Conservation (phyloP, 2,329 filamentous ascomycete genomes). For the Colletotrichum destructivum region DNA sequence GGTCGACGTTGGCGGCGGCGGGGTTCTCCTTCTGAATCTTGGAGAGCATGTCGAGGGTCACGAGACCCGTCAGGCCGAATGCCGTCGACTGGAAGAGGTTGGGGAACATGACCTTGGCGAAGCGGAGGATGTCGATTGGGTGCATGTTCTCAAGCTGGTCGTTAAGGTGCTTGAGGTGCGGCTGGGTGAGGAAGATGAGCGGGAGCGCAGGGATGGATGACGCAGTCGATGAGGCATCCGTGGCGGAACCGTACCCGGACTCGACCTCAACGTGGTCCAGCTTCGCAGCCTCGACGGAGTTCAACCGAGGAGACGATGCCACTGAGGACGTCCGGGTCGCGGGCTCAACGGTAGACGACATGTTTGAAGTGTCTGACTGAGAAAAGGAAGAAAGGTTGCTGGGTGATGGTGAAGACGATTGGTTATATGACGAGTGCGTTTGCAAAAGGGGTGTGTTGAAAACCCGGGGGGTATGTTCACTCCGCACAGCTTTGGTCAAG, state of each 20-base stretch:
- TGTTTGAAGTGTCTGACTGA: conserved; percentile 51
- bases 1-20: conserved; percentile 71
- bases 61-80: conserved; percentile 85
- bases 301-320: conserved; percentile 55
- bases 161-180: conserved; percentile 93
- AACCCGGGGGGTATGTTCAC: conserved; percentile 38
- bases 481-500: conserved; percentile 25
- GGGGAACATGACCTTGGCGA: conserved; percentile 92
- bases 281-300: conserved; percentile 57
- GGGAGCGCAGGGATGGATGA: conserved; percentile 78
- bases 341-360: conserved; percentile 50
- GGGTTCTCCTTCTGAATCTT: conserved; percentile 78
- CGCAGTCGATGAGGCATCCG: conserved; percentile 55
- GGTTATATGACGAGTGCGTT: conserved; percentile 24
- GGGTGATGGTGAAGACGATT: conserved; percentile 1
- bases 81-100: conserved; percentile 90
- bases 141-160: conserved; percentile 88
- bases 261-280: conserved; percentile 69
- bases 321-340: conserved; percentile 57
- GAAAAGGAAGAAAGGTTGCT: conserved; percentile 29
- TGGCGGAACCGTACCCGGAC: conserved; percentile 84
- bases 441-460: conserved; percentile 33
- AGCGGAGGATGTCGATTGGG: conserved; percentile 91
- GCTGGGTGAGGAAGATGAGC: conserved; percentile 86
- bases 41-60: conserved; percentile 88